Base-by-base conservation (phyloP, 73 alveolate genomes). In the Tetrahymena elliotti region DNA sequence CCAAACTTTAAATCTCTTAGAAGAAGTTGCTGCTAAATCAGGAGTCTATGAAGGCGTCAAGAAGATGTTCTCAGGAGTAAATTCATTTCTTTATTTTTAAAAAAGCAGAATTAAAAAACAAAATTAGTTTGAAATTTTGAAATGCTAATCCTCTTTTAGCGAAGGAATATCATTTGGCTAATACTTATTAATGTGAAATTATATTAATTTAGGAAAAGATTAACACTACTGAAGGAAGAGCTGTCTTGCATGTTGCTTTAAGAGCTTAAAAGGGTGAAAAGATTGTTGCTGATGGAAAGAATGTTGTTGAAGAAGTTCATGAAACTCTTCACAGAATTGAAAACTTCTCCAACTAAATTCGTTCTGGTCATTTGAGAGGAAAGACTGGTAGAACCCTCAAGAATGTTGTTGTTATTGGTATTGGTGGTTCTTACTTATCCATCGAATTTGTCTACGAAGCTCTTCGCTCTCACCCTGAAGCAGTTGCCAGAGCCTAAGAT, bases 181-280 rank as follows among this genome's bases (percentile, higher is more conserved):
- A 8, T 47, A 13, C 13, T 10, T 47, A 8, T 47, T 47, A 8
- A 47, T 47, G 20, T 40, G 3, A 40, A 40, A 40, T 12, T 40
- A 10, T 4, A 47, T 8, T 4, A 47, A 47, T 47, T 12, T 98
- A 98, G 31, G 95, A 95, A 33, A 95, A 95, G 83, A 93, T 97
- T 93, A 97, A 97, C 94, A 88, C 93, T 20, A 97, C 99, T 40
- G 99, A 97, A 83, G 96, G 96, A 84, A 92, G 99, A 94, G 88
- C 98, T 11, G 99, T 98, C 83, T 96, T 98, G 52, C 99, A 98
- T 96, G 97, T 97, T 34, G 99, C 99, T 18, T 93, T 98, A 13
- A 97, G 99, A 95, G 95, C 97, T 97, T 84, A 94, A 52, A 97
- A 94, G 93, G 97, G 95, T 37, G 96, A 95, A 68, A 33, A 93